Evolutionary conservation across 306 rosid species (phyloP).

Genomic region (Fagus sylvatica): DNA sequence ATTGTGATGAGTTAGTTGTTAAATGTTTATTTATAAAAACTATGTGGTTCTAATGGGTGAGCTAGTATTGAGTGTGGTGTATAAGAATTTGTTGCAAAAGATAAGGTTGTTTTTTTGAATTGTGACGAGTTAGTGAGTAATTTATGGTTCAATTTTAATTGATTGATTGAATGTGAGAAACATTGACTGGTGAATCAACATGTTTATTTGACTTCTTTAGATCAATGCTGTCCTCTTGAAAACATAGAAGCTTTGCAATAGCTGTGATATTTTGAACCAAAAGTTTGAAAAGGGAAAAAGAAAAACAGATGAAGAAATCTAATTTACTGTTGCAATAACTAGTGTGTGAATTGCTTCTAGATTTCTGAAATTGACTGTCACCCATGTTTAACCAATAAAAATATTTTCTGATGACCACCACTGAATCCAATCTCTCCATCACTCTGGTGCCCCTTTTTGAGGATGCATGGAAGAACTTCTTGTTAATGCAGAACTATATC

Average conservation of each 20-base stretch:
- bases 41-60: background rate
- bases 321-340: background rate
- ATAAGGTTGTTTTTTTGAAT: background rate
- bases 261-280: background rate
- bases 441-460: background rate
- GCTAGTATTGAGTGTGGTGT: background rate
- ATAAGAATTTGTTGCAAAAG: background rate
- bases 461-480: background rate
- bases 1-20: background rate
- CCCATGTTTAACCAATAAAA: no score
- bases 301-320: background rate
- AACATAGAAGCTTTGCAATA: background rate
- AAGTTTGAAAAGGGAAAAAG: background rate
- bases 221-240: background rate
- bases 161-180: background rate
- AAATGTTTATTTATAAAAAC: background rate
- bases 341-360: no score
- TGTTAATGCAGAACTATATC: background rate
- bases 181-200: background rate
- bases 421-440: background rate
- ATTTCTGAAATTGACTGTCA: no score
- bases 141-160: background rate
- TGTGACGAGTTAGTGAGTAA: background rate
- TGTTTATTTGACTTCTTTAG: background rate
- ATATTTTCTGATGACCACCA: no score